Conservation (phyloP, 2,329 filamentous ascomycete species). For the Colletotrichum sp. region DNA sequence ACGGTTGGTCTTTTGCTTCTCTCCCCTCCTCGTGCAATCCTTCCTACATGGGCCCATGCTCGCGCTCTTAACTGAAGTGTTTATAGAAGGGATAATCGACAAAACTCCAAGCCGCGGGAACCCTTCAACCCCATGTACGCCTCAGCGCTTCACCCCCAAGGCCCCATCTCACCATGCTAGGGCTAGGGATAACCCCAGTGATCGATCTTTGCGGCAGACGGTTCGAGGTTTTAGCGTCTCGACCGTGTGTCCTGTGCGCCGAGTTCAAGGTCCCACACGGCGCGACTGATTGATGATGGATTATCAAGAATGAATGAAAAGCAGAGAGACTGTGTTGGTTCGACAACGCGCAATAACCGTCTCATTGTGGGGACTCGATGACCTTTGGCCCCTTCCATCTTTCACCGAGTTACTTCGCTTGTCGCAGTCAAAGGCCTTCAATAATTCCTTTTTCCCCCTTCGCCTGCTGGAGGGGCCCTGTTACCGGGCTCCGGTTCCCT, state of each 20-base stretch:
- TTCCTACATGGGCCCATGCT: neutral
- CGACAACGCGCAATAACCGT: neutral
- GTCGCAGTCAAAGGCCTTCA: neutral
- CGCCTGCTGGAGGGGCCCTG: neutral
- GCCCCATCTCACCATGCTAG: neutral
- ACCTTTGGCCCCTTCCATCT: neutral
- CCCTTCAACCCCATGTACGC: neutral
- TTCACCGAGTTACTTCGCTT: neutral
- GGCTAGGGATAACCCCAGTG: neutral
- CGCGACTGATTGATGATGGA: neutral
- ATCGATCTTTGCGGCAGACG: slow-evolving; percentile 13
- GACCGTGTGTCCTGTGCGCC: neutral
- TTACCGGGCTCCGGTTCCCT: slow-evolving; percentile 9
- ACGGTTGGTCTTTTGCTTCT: neutral
- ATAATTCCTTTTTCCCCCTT: neutral
- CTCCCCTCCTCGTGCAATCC: neutral
- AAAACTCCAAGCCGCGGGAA: neutral
- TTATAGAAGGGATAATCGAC: neutral
- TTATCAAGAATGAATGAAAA: neutral
- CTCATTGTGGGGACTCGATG: neutral
- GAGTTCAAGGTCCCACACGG: neutral
- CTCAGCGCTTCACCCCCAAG: neutral
- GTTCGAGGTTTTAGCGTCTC: slow-evolving; percentile 10
- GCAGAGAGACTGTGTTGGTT: neutral
- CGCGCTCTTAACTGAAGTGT: neutral